phyloP scores from a whole-genome alignment of 2,329 filamentous ascomycete species.

The Diaporthe nobilis region DNA sequence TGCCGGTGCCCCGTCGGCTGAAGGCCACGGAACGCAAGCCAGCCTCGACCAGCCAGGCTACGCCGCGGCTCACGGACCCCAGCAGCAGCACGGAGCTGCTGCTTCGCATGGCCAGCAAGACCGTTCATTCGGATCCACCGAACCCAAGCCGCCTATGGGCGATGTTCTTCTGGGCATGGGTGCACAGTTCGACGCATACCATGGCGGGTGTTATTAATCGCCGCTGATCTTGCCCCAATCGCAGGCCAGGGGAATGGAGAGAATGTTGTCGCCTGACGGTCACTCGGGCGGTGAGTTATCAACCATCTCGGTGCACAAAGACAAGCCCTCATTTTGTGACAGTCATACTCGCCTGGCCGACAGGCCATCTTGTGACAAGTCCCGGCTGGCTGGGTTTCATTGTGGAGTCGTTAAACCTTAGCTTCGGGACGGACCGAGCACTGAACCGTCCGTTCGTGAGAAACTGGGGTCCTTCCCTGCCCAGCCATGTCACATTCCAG shows the following conservation, averaged over 20 bases:
- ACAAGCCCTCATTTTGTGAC: neutral
- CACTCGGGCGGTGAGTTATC: neutral
- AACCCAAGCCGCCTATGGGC: neutral
- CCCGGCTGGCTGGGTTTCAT: neutral
- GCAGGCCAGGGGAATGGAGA: neutral
- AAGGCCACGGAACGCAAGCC: neutral
- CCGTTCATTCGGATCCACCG: too few species aligned
- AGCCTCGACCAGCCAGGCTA: too few species aligned
- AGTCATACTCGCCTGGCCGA: neutral
- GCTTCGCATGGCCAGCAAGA: neutral
- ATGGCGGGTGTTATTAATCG: neutral
- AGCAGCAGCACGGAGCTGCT: too few species aligned
- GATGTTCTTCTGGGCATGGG: constrained; percentile 10
- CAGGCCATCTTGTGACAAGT: neutral
- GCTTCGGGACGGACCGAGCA: constrained; percentile 22
- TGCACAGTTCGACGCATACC: constrained; percentile 17
- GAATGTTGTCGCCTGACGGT: neutral
- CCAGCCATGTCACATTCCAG: neutral
- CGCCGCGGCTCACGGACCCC: neutral
- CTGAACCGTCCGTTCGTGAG: neutral
- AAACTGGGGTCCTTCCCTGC: constrained; percentile 2
- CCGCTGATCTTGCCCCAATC: neutral
- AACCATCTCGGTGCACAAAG: neutral
- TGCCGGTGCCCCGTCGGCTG: neutral
- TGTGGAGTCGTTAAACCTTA: constrained; percentile 3